Conservation (phyloP, 305 asterid genomes). For the Coffea humblotiana region DNA sequence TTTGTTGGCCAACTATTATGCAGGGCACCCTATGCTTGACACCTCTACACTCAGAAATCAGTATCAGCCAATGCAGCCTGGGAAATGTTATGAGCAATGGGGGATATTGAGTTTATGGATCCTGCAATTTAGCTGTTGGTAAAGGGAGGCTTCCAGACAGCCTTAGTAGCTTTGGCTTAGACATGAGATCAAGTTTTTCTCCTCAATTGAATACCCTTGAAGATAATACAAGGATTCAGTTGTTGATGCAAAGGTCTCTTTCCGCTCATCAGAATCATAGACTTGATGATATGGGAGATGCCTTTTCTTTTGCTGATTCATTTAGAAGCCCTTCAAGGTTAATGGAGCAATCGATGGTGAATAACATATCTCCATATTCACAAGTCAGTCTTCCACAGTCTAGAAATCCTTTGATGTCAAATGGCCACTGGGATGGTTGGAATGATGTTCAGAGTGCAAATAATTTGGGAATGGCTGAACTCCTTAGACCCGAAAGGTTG, state of each 20-base stretch:
- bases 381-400: conserved; percentile 57
- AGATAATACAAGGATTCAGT: conserved; percentile 61
- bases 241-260: conserved; percentile 64
- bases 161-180: conserved; percentile 49
- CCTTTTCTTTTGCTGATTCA: conserved; percentile 51
- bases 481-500: conserved; percentile 66
- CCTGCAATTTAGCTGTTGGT: conserved; percentile 98
- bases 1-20: conserved; percentile 19
- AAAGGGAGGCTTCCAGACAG: conserved; percentile 76
- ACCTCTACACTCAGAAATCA: conserved; percentile 54
- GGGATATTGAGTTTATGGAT: conserved; percentile 83
- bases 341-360: conserved; percentile 57
- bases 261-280: conserved; percentile 72
- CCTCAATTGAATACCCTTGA: conserved; percentile 56
- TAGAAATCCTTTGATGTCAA: conserved; percentile 54
- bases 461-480: conserved; percentile 64
- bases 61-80: conserved; percentile 48
- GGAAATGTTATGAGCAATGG: conserved; percentile 50
- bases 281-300: conserved; percentile 47
- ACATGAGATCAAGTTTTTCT: conserved; percentile 52
- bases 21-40: conserved; percentile 64
- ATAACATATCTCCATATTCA: conserved; percentile 57
- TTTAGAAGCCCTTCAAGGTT: conserved; percentile 63
- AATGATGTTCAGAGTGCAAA: conserved; percentile 59
- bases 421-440: conserved; percentile 89